These are phyloP conservation scores for Gigaspora rosea DNA, from an alignment of 192 early-diverging fungal species.

Conservation along the genomic window DNA sequence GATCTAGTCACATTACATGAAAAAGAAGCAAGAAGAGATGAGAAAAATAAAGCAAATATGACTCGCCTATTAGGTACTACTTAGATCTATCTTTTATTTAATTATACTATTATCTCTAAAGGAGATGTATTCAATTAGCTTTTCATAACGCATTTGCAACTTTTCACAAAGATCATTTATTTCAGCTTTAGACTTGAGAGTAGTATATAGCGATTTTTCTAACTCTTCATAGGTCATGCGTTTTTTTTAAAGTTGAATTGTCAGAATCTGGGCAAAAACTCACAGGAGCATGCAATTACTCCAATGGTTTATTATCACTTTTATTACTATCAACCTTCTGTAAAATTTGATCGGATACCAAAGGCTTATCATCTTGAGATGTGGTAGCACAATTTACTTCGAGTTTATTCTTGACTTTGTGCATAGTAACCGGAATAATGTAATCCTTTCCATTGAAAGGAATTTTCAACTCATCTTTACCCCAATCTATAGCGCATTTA, in stretches of 20 bases:
- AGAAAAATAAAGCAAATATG: too few relatives aligned
- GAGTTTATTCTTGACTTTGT: slow-evolving; percentile 7
- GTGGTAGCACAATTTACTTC: background rate
- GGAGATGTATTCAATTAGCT: too few relatives aligned
- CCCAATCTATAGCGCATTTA: slow-evolving; percentile 10
- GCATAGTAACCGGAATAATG: slow-evolving; percentile 19
- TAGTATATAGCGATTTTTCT: too few relatives aligned
- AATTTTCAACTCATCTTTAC: slow-evolving; percentile 20
- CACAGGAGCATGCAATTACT: slow-evolving; percentile 11
- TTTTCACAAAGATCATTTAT: too few relatives aligned
- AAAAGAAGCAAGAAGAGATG: too few relatives aligned
- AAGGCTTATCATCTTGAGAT: slow-evolving; percentile 5
- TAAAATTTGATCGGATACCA: background rate
- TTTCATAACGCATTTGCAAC: too few relatives aligned
- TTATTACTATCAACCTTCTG: slow-evolving; percentile 4
- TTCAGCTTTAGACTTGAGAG: too few relatives aligned
- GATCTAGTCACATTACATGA: too few relatives aligned
- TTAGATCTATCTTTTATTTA: too few relatives aligned
- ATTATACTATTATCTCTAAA: too few relatives aligned
- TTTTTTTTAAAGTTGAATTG: slow-evolving; percentile 21
- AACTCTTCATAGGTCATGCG: background rate
- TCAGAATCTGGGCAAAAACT: slow-evolving; percentile 3
- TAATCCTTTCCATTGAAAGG: background rate
- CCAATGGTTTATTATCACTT: slow-evolving; percentile 11
- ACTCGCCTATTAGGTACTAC: too few relatives aligned